These are phyloP conservation scores for Amyloporia xantha DNA, from an alignment of 768 basidiomycete genomes.

Conservation along the genomic window DNA sequence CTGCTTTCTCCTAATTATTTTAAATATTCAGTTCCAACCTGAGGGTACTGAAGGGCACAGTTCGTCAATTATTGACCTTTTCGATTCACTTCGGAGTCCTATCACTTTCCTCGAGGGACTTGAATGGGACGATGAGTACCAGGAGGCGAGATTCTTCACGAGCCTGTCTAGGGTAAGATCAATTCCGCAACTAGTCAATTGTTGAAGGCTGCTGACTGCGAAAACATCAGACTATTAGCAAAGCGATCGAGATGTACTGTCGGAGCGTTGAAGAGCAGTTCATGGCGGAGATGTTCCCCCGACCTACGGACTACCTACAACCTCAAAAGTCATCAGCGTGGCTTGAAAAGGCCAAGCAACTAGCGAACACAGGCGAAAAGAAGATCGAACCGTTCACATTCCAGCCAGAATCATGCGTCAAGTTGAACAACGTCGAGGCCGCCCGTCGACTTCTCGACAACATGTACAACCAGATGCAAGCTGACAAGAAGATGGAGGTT, in stretches of 20 bases:
- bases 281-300: constrained; percentile 92
- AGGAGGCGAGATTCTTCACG: constrained; percentile 87
- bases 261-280: constrained; percentile 82
- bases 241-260: constrained; percentile 90
- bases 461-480: constrained; percentile 88
- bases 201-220: too few relatives aligned
- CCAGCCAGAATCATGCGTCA: constrained; percentile 88
- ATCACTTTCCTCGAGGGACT: constrained; percentile 83
- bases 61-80: constrained; percentile 95
- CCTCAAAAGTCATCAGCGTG: constrained; percentile 85
- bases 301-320: constrained; percentile 68
- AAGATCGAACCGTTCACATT: constrained; percentile 95
- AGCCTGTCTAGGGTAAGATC: constrained; percentile 78
- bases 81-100: constrained; percentile 88
- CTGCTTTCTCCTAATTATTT: background rate
- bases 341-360: constrained; percentile 79
- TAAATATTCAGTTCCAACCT: constrained; percentile 68
- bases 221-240: constrained; percentile 87
- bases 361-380: constrained; percentile 75
- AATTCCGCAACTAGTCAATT: too few relatives aligned
- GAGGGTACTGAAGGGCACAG: constrained; percentile 79
- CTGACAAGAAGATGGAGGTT: constrained; percentile 73
- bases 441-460: constrained; percentile 87
- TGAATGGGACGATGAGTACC: constrained; percentile 88
- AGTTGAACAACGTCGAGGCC: constrained; percentile 94